phyloP scores from a whole-genome alignment of 805 yeast genomes.

The Jamesozyma hellenica region DNA sequence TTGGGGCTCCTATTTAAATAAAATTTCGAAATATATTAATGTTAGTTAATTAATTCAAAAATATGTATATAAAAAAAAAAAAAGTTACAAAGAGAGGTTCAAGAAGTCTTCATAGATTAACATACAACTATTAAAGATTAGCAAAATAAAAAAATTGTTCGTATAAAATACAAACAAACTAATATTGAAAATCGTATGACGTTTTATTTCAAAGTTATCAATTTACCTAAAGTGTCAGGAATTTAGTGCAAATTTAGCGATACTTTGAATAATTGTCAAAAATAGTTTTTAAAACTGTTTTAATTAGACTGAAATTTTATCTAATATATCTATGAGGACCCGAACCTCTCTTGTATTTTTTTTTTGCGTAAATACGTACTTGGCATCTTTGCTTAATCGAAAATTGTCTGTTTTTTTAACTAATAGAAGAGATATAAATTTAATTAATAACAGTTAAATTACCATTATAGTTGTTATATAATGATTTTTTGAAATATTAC shows the following conservation, averaged over 20 bases:
- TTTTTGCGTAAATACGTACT: conserved; percentile 54
- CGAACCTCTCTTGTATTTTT: conserved; percentile 62
- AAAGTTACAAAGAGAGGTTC: conserved; percentile 4
- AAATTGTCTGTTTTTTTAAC: conserved; percentile 9
- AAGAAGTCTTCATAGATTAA: conserved; percentile 12
- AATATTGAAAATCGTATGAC: not conserved
- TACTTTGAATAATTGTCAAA: not conserved
- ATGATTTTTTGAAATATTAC: no score
- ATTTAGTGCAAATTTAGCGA: conserved; percentile 46
- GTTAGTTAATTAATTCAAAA: conserved; percentile 7
- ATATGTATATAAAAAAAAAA: not conserved
- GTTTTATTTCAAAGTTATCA: not conserved
- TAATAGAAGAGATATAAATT: not conserved
- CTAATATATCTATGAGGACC: conserved; percentile 45
- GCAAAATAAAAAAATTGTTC: no score
- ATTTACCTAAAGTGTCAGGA: conserved; percentile 75
- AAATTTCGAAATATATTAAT: not conserved
- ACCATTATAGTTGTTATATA: no score
- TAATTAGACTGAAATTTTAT: not conserved
- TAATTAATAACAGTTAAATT: no score
- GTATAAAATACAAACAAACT: no score
- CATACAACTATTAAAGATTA: not conserved
- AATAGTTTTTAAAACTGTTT: no score
- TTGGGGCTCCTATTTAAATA: conserved; percentile 74
- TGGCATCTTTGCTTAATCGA: conserved; percentile 35